A percentile compares a stretch with the other conserved stretches of the same genome.
phyloP scores from a whole-genome alignment of 148 eudicot species.

The Cornus controversa region DNA sequence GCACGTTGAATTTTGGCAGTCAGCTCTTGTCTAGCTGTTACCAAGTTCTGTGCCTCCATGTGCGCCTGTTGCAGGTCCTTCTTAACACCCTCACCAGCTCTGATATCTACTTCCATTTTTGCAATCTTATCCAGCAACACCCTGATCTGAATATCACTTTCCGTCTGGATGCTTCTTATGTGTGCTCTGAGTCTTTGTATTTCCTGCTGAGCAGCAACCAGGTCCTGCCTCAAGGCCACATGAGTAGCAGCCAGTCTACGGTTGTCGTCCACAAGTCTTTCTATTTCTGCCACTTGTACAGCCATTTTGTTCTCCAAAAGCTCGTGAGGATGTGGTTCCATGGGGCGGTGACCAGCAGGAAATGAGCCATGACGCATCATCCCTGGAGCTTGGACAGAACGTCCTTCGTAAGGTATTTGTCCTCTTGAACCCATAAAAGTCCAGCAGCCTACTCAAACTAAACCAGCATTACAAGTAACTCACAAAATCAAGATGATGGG shows the following conservation, averaged over 20 bases:
- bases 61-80: constrained; percentile 65
- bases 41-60: constrained; percentile 64
- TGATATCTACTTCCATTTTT: constrained; percentile 65
- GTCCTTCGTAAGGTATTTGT: constrained; percentile 38
- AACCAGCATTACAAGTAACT: neutral
- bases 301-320: constrained; percentile 48
- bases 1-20: constrained; percentile 50
- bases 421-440: constrained; percentile 62
- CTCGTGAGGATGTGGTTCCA: constrained; percentile 39
- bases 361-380: constrained; percentile 67
- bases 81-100: constrained; percentile 62
- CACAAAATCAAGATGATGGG: neutral
- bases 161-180: constrained; percentile 71
- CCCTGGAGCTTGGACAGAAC: constrained; percentile 47
- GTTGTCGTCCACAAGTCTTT: constrained; percentile 63
- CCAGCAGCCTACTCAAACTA: neutral
- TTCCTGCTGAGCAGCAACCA: constrained; percentile 57
- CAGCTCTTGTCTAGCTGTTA: constrained; percentile 60
- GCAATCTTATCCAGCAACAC: constrained; percentile 73
- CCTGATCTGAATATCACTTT: constrained; percentile 76
- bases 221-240: constrained; percentile 64
- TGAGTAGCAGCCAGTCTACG: constrained; percentile 59
- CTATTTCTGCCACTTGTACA: constrained; percentile 52
- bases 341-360: constrained; percentile 31
- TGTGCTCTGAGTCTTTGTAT: constrained; percentile 58